phyloP scores from a whole-genome alignment of 495 filamentous ascomycete species.

The Daldinia vernicosa region DNA sequence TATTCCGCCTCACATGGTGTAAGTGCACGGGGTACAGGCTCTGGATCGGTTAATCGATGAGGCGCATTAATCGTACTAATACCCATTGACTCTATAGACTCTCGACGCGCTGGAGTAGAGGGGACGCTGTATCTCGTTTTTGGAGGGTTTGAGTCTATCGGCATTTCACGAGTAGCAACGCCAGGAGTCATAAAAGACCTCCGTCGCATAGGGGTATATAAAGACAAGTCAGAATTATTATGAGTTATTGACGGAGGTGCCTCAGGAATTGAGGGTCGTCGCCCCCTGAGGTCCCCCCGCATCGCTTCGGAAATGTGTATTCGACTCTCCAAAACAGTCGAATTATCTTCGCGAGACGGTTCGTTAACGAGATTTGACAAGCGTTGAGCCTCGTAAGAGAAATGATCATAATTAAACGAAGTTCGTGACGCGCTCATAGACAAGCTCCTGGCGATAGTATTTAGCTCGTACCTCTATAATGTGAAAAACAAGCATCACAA shows the following conservation, averaged over 20 bases:
- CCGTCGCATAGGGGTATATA: slow-evolving; percentile 59
- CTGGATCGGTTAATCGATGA: slow-evolving; percentile 33
- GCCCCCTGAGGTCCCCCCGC: slow-evolving; percentile 45
- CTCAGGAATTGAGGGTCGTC: slow-evolving; percentile 45
- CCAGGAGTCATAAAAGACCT: slow-evolving; percentile 59
- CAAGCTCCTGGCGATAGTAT: slow-evolving; percentile 36
- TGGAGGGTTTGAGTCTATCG: slow-evolving; percentile 33
- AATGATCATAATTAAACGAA: slow-evolving; percentile 54
- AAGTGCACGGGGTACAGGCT: slow-evolving; percentile 49
- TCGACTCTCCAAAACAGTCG: slow-evolving; percentile 48
- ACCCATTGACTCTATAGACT: slow-evolving; percentile 49
- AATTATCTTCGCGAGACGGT: slow-evolving; percentile 43
- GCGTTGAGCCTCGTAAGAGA: slow-evolving; percentile 55
- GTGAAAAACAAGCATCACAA: not conserved
- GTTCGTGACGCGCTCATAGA: slow-evolving; percentile 45
- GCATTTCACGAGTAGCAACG: slow-evolving; percentile 53
- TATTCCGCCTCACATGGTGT: slow-evolving; percentile 61
- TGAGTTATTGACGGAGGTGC: slow-evolving; percentile 46
- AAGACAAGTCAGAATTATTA: slow-evolving; percentile 54
- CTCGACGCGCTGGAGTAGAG: slow-evolving; percentile 49
- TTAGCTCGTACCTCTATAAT: slow-evolving; percentile 11
- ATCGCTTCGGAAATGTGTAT: slow-evolving; percentile 50
- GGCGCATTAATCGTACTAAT: slow-evolving; percentile 48
- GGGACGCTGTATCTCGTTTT: slow-evolving; percentile 51
- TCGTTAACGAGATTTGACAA: slow-evolving; percentile 53